Conservation (phyloP, 1,284 basidiomycete species). For the Cryptococcus maquisensis region DNA sequence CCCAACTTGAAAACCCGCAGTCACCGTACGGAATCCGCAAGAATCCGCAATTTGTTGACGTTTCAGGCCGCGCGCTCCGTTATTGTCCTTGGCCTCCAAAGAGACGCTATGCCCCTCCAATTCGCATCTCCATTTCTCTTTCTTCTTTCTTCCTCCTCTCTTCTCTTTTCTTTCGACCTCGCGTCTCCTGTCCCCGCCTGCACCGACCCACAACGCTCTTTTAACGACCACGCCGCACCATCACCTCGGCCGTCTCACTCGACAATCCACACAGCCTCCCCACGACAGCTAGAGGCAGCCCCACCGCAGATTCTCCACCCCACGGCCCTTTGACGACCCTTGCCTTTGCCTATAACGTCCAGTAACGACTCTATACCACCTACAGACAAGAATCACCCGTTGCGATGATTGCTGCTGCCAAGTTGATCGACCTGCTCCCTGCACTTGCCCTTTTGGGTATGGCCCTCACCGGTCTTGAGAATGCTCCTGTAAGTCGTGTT, state of each 20-base stretch:
- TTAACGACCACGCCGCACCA: conserved; percentile 12
- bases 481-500: conserved; percentile 23
- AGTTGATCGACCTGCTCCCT: conserved; percentile 25
- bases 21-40: background rate
- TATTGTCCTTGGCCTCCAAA: background rate
- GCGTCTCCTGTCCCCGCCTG: conserved; percentile 1
- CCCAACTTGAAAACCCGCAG: no score
- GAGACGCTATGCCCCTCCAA: background rate
- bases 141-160: background rate
- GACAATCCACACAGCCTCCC: background rate
- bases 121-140: background rate
- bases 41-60: background rate
- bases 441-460: conserved; percentile 26
- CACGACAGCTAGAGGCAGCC: background rate
- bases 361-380: background rate
- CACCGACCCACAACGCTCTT: conserved; percentile 18
- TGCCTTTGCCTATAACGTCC: background rate
- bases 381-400: background rate
- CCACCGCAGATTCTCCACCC: background rate
- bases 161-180: background rate
- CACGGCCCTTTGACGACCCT: background rate
- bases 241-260: background rate
- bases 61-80: background rate
- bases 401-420: conserved; percentile 11
- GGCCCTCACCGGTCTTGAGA: conserved; percentile 28